Evolutionary conservation across 1,284 basidiomycete genomes (phyloP).

Genomic region (Pseudozyma flocculosa): DNA sequence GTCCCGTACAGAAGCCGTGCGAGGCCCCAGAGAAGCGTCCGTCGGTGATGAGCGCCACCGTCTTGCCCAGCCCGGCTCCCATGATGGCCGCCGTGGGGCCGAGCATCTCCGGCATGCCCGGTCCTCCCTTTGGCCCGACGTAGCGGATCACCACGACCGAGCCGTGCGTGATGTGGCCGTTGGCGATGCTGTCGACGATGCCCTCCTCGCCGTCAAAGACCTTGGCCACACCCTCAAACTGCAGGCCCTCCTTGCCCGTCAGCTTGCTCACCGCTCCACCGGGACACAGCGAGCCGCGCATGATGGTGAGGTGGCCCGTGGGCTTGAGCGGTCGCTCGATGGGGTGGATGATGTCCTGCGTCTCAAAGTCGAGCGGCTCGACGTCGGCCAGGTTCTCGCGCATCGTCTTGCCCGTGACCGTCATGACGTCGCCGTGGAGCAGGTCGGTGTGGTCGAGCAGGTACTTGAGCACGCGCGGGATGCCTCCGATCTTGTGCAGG

Average conservation of each 20-base stretch:
- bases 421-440: constrained; percentile 81
- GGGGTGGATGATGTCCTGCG: constrained; percentile 75
- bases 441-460: constrained; percentile 70
- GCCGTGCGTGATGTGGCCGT: constrained; percentile 79
- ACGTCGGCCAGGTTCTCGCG: constrained; percentile 83
- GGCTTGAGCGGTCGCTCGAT: constrained; percentile 81
- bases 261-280: constrained; percentile 89
- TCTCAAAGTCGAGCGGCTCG: constrained; percentile 68
- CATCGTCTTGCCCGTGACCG: constrained; percentile 80
- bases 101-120: constrained; percentile 95
- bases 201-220: constrained; percentile 76
- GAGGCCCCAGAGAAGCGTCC: constrained; percentile 88
- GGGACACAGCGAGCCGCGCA: constrained; percentile 86
- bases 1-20: constrained; percentile 76
- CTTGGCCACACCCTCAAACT: constrained; percentile 71
- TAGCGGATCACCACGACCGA: constrained; percentile 87
- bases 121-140: constrained; percentile 84
- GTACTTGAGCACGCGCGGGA: constrained; percentile 66
- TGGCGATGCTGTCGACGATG: constrained; percentile 80
- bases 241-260: constrained; percentile 89
- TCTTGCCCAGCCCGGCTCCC: constrained; percentile 85
- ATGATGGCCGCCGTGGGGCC: constrained; percentile 62
- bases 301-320: constrained; percentile 84
- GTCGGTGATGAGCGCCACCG: constrained; percentile 91
- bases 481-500: constrained; percentile 67